Conservation (phyloP, 208 protist species). For the Trypanosoma cruzi region DNA sequence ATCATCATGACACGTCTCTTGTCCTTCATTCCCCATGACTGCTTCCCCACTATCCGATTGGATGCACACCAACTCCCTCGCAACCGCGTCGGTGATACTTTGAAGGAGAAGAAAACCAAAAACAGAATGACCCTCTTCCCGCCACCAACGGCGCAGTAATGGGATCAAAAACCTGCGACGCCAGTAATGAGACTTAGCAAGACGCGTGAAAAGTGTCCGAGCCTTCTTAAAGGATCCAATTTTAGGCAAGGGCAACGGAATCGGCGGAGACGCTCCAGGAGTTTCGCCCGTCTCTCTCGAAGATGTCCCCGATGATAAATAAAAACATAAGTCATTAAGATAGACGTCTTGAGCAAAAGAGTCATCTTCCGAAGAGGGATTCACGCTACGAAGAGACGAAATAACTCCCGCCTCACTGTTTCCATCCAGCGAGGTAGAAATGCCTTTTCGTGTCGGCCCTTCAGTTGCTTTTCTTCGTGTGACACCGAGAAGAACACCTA, state of each 20-base stretch:
- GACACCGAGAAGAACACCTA: background rate
- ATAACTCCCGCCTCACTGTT: background rate
- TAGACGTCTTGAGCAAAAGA: conserved; percentile 1
- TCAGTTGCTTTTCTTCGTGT: background rate
- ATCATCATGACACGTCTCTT: background rate
- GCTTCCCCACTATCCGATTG: background rate
- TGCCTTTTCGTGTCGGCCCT: background rate
- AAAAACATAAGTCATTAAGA: conserved; percentile 18
- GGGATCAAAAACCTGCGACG: conserved; percentile 22
- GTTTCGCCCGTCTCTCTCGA: background rate
- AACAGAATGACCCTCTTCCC: conserved; percentile 12
- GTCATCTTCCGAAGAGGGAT: background rate
- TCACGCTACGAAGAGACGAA: background rate
- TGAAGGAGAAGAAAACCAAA: conserved; percentile 9
- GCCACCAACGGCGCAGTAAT: conserved; percentile 26
- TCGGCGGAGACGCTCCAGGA: background rate
- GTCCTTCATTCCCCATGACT: background rate
- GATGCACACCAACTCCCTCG: conserved; percentile 8
- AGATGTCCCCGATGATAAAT: conserved; percentile 2
- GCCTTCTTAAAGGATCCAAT: conserved; percentile 1
- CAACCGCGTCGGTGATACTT: conserved; percentile 16
- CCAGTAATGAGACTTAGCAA: conserved; percentile 21
- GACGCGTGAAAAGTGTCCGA: conserved; percentile 4
- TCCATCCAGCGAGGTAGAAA: background rate
- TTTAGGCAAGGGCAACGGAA: background rate